These are phyloP conservation scores for Hyphopichia wangnamkhiaoensis DNA, from an alignment of 1,139 yeast species.

Conservation along the genomic window DNA sequence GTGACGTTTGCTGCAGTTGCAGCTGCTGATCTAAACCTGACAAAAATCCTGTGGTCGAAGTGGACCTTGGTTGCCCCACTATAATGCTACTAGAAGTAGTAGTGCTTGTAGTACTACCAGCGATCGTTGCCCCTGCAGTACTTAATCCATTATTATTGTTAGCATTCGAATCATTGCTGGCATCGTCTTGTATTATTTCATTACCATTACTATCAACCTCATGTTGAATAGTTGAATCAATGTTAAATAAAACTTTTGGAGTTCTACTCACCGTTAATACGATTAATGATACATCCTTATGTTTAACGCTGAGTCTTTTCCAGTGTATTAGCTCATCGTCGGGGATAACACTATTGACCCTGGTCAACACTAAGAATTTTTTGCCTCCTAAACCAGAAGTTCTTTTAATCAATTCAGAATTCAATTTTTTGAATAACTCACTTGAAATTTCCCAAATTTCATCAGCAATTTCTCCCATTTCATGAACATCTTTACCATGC, in stretches of 20 bases:
- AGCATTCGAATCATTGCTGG: not conserved
- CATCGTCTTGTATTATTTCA: not conserved
- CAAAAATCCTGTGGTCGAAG: not conserved
- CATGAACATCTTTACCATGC: constrained; percentile 20
- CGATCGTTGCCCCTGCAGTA: constrained; percentile 3
- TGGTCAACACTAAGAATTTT: constrained; percentile 64
- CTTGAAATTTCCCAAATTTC: constrained; percentile 42
- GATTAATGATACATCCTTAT: constrained; percentile 64
- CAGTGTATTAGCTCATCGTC: constrained; percentile 79
- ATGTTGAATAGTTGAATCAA: not conserved
- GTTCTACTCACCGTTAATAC: constrained; percentile 72
- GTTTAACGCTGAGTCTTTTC: constrained; percentile 64
- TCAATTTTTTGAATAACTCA: constrained; percentile 37
- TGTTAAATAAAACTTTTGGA: constrained; percentile 54
- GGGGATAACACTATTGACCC: constrained; percentile 70
- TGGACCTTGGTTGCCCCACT: not conserved
- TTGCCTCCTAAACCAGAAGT: constrained; percentile 48
- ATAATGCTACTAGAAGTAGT: constrained; percentile 1
- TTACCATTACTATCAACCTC: constrained; percentile 2
- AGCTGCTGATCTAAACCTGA: not conserved
- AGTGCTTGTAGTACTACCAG: constrained; percentile 1
- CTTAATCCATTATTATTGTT: constrained; percentile 3
- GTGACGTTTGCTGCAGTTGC: not conserved
- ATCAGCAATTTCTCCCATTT: constrained; percentile 37
- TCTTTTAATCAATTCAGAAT: constrained; percentile 33